Base-by-base conservation (phyloP, 2,329 filamentous ascomycete genomes). In the Colletotrichum sp. region DNA sequence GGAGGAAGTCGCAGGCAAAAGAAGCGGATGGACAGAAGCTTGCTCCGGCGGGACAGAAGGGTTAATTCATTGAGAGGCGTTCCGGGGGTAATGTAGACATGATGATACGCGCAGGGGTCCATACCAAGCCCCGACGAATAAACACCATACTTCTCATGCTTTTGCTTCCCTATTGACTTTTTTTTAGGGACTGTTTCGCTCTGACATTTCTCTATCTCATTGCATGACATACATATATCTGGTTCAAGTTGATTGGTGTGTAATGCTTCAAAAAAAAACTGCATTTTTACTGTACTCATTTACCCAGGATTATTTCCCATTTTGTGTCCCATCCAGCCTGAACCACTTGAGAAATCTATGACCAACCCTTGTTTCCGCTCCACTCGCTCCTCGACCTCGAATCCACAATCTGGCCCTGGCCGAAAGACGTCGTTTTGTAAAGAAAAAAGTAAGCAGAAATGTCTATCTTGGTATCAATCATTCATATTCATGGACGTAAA, bases 41-140 rank as follows among this genome's bases (percentile, higher is more conserved):
- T 32, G 57, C 26, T 21, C 43, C 32, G 30, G 18, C 58, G 18
- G 28, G 5, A 34, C 18, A 21, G 58, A 13, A 32, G 18, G n/a
- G 8, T 32, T 48, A 55, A 48, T 48, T 36, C 71, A 80, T 76
- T 67, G 30, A 68, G 38, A 30, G 71, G 63, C 66, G 65, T 48
- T 60, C 57, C 24, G 28, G 48, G 38, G 52, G 30, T 61, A 64
- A 74, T 64, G 63, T 61, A 75, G 75, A 76, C 64, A 76, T 74
- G 74, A 76, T 36, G 30, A 73, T 64, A 76, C 48, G 58, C 28
- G n/a, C 28, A 18, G 71, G 64, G 60, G 13, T 26, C 18, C 24
- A 55, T 38, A 58, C n/a, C 36, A 52, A 28, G 70, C 21, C 48
- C n/a, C 26, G 15, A 67, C 16, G 58, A 71, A 48, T 55, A 63